Evolutionary conservation across 1,284 basidiomycete genomes (phyloP), one percentile per base, ranked within the genome.

Genomic region (Pterulicium gracile): DNA sequence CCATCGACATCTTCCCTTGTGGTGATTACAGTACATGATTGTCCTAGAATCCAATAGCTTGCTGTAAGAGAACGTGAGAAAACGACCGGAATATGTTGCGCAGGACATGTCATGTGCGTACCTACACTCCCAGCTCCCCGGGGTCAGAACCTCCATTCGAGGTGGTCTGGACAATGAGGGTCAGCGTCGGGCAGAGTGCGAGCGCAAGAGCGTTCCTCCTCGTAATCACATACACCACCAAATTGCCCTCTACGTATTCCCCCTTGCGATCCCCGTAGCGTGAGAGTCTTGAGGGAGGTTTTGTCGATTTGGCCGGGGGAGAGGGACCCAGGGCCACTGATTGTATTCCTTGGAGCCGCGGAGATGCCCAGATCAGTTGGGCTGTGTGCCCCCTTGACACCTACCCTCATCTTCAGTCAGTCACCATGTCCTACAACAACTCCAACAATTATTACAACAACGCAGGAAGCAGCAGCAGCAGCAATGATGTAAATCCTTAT

Each of bases 401-500:
- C n/a, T n/a, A 19, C 36, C 14, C 39, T 44, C 17, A 14, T 13
- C 22, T 17, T 17, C 44, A 20, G 20, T 40, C 27, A 19, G 12
- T 35, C 50, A 54, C 17, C 34, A 69, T 73, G 73, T 71, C 27
- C 27, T 32, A 77, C 55, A 68, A 67, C 3, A 70, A 73, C 52
- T 63, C 64, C 47, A 69, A 73, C 53, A 71, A 77, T 49, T 71
- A 74, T 47, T 64, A 63, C 55, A n/a, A n/a, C n/a, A n/a, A n/a
- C n/a, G n/a, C 64, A 63, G 43, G 69, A 72, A 49, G 68, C 69
- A 54, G 70, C 67, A 32, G 63, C 67, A 32, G 27, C 27, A 32
- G 15, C 21, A 69, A 75, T 50, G 83, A 86, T 61, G 70, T 77
- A 44, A 87, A 85, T 58, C 81, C 82, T 23, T 87, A 88, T 61